Conservation (phyloP, 768 basidiomycete genomes). For the Amanita inopinata region DNA sequence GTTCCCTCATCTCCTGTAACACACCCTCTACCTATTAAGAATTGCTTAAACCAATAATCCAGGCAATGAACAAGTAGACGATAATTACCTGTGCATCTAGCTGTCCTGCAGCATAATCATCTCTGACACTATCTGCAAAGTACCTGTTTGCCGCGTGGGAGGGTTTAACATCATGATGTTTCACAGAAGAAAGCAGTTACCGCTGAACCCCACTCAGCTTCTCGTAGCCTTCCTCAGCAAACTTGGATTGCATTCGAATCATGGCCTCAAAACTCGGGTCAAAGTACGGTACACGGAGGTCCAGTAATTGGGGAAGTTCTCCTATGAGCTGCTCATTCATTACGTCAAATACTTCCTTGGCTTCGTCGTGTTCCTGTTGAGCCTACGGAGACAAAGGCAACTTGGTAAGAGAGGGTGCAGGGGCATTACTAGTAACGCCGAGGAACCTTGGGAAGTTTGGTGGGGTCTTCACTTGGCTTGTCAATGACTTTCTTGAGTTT, state of each 20-base stretch:
- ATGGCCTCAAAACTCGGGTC: slow-evolving; percentile 99
- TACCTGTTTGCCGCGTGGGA: too few relatives aligned
- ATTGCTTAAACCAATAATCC: slow-evolving; percentile 3
- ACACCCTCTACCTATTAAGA: slow-evolving; percentile 75
- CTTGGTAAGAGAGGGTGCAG: slow-evolving; percentile 1
- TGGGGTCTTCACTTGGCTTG: slow-evolving; percentile 90
- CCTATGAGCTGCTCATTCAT: slow-evolving; percentile 87
- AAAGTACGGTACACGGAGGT: slow-evolving; percentile 94
- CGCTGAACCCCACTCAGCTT: slow-evolving; percentile 91
- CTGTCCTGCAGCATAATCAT: slow-evolving; percentile 96
- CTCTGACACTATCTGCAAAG: slow-evolving; percentile 82
- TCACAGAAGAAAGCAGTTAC: slow-evolving; percentile 23
- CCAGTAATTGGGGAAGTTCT: slow-evolving; percentile 87
- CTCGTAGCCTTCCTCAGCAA: slow-evolving; percentile 97
- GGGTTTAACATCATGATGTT: too few relatives aligned
- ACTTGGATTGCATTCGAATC: slow-evolving; percentile 96
- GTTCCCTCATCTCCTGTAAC: slow-evolving; percentile 93
- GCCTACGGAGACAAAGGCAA: slow-evolving; percentile 56
- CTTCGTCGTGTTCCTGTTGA: slow-evolving; percentile 92
- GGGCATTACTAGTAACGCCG: slow-evolving; percentile 1
- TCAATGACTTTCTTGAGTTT: slow-evolving; percentile 83
- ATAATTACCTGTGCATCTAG: slow-evolving; percentile 77
- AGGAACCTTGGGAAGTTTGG: slow-evolving; percentile 75
- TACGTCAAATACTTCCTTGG: slow-evolving; percentile 88
- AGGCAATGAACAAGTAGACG: background rate